Conservation (phyloP, 345 rosid genomes). For the Citrus inodora region DNA sequence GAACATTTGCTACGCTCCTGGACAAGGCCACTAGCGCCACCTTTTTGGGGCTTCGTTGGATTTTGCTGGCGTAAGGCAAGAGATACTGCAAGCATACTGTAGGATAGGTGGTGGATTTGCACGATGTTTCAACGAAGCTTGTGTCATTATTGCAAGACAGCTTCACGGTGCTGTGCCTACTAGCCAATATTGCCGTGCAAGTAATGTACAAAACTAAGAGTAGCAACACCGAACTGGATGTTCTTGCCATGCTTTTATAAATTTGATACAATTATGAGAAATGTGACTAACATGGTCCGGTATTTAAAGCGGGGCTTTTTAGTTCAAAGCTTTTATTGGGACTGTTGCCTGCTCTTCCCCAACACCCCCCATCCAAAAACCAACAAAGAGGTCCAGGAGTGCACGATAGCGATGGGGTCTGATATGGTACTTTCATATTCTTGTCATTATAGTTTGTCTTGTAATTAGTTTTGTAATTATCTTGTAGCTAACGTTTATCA, state of each 20-base stretch:
- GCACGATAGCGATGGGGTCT: too few species aligned
- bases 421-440: too few species aligned
- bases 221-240: conserved; percentile 8
- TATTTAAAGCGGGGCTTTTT: too few species aligned
- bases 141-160: conserved; percentile 9
- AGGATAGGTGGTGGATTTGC: conserved; percentile 67
- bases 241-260: conserved; percentile 18
- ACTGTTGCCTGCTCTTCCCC: too few species aligned
- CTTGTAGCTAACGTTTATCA: too few species aligned
- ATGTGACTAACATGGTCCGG: too few species aligned
- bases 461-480: too few species aligned
- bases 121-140: conserved; percentile 56
- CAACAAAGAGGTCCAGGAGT: too few species aligned
- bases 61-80: conserved; percentile 44
- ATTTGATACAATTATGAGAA: not conserved
- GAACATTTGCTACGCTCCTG: conserved; percentile 53
- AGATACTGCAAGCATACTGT: conserved; percentile 59
- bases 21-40: conserved; percentile 65
- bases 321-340: too few species aligned
- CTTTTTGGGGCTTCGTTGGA: conserved; percentile 54
- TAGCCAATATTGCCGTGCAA: not conserved
- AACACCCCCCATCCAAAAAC: too few species aligned
- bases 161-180: conserved; percentile 6
- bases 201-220: conserved; percentile 18
- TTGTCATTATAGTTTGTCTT: too few species aligned